Evolutionary conservation across 2,329 filamentous ascomycete genomes (phyloP).

Genomic region (Aspergillus versicolor): DNA sequence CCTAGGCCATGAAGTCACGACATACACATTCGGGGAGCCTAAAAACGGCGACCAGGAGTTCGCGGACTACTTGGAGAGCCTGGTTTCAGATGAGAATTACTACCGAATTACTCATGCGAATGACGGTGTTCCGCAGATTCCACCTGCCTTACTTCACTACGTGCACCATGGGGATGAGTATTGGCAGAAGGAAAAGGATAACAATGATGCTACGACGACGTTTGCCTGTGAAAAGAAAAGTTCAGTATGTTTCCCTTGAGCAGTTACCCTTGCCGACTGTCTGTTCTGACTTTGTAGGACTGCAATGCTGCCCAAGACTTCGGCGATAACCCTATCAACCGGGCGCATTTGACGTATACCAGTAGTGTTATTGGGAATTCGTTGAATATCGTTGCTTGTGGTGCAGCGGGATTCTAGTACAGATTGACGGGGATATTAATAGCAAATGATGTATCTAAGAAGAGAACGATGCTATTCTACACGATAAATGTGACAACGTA

Average conservation of each 20-base stretch:
- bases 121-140: neutral
- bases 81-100: neutral
- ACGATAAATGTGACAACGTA: no score
- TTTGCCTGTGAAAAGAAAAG: neutral
- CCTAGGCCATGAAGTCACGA: neutral
- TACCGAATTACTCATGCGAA: neutral
- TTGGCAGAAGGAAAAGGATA: neutral
- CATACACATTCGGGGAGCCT: neutral
- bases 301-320: neutral
- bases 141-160: neutral
- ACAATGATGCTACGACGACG: neutral
- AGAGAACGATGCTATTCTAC: no score
- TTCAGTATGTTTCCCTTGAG: neutral
- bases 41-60: neutral
- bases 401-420: neutral
- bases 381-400: neutral
- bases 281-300: neutral
- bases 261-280: no score
- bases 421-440: neutral
- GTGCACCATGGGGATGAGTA: neutral
- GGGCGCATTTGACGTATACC: neutral
- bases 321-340: neutral
- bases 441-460: no score
- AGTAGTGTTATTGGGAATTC: neutral
- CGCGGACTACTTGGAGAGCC: neutral